Evolutionary conservation across 805 yeast genomes (phyloP).

Genomic region (Tetrapisispora iriomotensis): DNA sequence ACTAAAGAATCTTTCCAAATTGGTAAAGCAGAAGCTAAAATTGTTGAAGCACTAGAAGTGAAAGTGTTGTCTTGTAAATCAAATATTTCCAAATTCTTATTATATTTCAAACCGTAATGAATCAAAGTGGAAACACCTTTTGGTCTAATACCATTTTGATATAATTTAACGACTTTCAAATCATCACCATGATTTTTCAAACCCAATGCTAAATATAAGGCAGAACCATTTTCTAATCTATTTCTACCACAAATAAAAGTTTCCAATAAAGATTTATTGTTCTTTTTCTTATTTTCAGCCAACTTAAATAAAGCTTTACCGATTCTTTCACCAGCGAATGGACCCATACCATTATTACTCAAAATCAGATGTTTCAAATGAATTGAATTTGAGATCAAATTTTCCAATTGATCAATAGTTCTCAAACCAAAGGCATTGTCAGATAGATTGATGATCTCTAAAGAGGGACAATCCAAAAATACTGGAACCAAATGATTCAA

Average conservation of each 20-base stretch:
- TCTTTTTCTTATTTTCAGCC: conserved; percentile 49
- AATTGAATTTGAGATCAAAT: conserved; percentile 61
- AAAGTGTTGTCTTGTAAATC: conserved; percentile 96
- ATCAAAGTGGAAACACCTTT: conserved; percentile 74
- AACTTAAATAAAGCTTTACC: conserved; percentile 76
- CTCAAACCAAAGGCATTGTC: conserved; percentile 97
- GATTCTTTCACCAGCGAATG: conserved; percentile 90
- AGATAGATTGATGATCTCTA: conserved; percentile 69
- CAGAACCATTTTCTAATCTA: conserved; percentile 91
- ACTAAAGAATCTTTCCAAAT: conserved; percentile 53
- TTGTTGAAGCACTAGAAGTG: conserved; percentile 55
- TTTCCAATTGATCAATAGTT: conserved; percentile 82
- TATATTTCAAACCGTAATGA: conserved; percentile 56
- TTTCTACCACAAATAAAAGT: conserved; percentile 96
- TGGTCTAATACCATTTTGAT: conserved; percentile 96
- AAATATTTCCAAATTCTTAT: conserved; percentile 51
- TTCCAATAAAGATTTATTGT: conserved; percentile 44
- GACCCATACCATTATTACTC: conserved; percentile 97
- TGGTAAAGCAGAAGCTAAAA: conserved; percentile 51
- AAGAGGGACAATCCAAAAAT: conserved; percentile 54
- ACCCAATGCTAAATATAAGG: conserved; percentile 75
- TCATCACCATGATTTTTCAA: conserved; percentile 63
- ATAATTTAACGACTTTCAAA: conserved; percentile 64
- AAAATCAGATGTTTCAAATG: conserved; percentile 78
- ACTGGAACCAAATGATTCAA: conserved; percentile 65